Evolutionary conservation across 306 rosid species (phyloP), one percentile per base, ranked within the genome.

Genomic region (Adenanthera pavonina): DNA sequence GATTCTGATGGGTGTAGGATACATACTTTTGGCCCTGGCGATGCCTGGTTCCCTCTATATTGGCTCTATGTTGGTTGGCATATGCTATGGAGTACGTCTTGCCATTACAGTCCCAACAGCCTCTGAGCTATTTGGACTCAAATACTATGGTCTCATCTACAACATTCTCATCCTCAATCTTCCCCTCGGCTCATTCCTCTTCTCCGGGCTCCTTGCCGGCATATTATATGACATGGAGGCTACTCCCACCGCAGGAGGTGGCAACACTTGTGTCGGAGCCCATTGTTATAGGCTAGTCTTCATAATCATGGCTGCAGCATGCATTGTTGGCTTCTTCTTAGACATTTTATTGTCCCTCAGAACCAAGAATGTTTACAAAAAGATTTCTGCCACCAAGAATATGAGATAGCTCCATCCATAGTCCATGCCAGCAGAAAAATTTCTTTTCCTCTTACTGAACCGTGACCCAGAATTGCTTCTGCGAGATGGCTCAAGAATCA

Each of bases 111-210:
- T 91, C 44, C 90, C 93, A 0, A 74, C 88, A 0, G 93, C 95
- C 4, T 91, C 95, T 0, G 89, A 0, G 62, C 84, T 91, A 2
- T 91, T 91, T 49, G 95, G 95, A 3, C 88, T 91, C 72, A 91
- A 88, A 59, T 89, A 89, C 59, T 91, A 89, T 46, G 95, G 95
- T 17, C 91, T 91, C 6, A 87, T 91, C 35, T 95, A 95, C 88
- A 93, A 95, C 79, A 85, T 95, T 67, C 89, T 95, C 17, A 93
- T 95, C 75, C 94, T 95, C 69, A 93, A 95, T 68, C 98, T 95
- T 35, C 98, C 99, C 2, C 85, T 95, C 0, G 99, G 99, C 2
- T 95, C 99, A 56, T 90, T 95, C 89, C 94, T 95, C 79, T 93
- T 95, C 84, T 95, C 99, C 0, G 98, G 99, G 0, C 83, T 95